phyloP scores from a whole-genome alignment of 495 filamentous ascomycete species.

The Saxispiralis lemnorum region DNA sequence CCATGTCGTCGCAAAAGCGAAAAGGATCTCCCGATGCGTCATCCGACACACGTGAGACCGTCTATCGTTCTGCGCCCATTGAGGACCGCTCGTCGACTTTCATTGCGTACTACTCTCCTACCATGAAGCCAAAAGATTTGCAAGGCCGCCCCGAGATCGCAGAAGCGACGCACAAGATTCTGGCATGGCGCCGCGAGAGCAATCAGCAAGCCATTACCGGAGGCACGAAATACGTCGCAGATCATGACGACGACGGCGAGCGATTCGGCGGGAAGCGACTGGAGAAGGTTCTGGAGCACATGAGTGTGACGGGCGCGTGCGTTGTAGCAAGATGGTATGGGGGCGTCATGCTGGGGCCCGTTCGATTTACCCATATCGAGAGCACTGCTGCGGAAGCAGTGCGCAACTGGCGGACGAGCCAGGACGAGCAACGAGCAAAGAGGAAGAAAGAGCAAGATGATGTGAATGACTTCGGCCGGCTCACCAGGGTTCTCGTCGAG shows the following conservation, averaged over 20 bases:
- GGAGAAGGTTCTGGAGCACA: conserved; percentile 22
- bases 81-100: conserved; percentile 28
- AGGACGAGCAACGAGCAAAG: conserved; percentile 16
- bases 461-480: conserved; percentile 13
- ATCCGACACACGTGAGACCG: neutral
- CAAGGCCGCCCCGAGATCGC: conserved; percentile 21
- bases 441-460: conserved; percentile 20
- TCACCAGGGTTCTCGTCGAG: conserved; percentile 20
- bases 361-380: conserved; percentile 30
- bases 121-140: conserved; percentile 19
- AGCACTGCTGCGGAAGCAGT: conserved; percentile 24
- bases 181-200: conserved; percentile 24
- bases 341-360: conserved; percentile 28
- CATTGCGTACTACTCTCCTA: conserved; percentile 26
- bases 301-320: conserved; percentile 23
- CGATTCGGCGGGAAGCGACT: conserved; percentile 25
- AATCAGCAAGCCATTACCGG: conserved; percentile 19
- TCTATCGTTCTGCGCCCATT: conserved; percentile 24
- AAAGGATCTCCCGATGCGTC: conserved; percentile 9
- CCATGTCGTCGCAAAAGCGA: conserved; percentile 19
- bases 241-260: conserved; percentile 33
- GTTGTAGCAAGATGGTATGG: conserved; percentile 34
- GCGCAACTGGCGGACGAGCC: conserved; percentile 14
- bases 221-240: conserved; percentile 18
- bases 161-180: conserved; percentile 27